Conservation (phyloP, 2,329 filamentous ascomycete genomes). For the Hypoxylon sp. region DNA sequence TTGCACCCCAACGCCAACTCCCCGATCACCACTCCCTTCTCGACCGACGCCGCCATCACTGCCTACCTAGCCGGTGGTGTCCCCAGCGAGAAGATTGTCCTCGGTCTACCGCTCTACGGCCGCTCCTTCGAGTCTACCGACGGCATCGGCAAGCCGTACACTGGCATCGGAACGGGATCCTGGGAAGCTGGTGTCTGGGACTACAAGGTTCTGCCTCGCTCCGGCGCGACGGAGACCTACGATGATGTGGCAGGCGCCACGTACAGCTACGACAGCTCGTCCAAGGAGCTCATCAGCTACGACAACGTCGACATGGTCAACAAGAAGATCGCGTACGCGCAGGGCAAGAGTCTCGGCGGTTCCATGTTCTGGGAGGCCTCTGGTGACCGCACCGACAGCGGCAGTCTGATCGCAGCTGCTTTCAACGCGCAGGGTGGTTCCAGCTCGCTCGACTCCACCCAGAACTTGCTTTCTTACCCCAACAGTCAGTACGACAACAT, state of each 20-base stretch:
- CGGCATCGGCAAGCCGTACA: constrained; percentile 72
- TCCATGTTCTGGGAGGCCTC: constrained; percentile 89
- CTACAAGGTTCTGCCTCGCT: constrained; percentile 77
- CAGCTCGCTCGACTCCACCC: constrained; percentile 35
- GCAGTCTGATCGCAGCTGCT: constrained; percentile 64
- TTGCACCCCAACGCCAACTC: constrained; percentile 65
- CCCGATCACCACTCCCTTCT: constrained; percentile 72
- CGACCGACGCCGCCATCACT: constrained; percentile 69
- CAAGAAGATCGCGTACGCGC: constrained; percentile 72
- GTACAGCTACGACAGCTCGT: constrained; percentile 72
- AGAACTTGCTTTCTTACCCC: constrained; percentile 44
- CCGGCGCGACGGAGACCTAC: constrained; percentile 64
- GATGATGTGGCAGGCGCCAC: constrained; percentile 68
- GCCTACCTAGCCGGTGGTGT: constrained; percentile 73
- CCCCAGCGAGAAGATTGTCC: constrained; percentile 70
- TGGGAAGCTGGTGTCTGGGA: constrained; percentile 79
- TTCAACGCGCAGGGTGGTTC: constrained; percentile 41
- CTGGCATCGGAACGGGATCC: constrained; percentile 67
- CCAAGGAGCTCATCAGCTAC: constrained; percentile 74
- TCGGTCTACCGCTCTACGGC: constrained; percentile 85
- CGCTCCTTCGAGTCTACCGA: constrained; percentile 70
- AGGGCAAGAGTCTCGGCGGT: constrained; percentile 70
- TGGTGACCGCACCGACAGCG: constrained; percentile 66
- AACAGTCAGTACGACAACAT: constrained; percentile 45
- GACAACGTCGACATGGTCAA: constrained; percentile 68